These are phyloP conservation scores for Pochonia chlamydosporia DNA, from an alignment of 2,329 filamentous ascomycete species.

Conservation along the genomic window DNA sequence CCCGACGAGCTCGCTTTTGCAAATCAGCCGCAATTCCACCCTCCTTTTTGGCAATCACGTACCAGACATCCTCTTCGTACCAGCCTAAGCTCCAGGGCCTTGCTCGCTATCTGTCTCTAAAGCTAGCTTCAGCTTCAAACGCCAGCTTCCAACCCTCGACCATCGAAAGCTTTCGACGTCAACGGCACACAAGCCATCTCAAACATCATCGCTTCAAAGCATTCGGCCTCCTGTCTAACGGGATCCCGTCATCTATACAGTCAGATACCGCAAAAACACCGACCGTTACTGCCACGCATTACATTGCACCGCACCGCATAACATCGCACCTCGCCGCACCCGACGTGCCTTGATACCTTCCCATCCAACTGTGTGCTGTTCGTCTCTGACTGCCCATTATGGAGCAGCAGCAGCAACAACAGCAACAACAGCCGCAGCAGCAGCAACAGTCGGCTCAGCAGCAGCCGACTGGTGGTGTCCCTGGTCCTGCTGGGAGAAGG, in stretches of 20 bases:
- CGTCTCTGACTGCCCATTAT: conserved; percentile 49
- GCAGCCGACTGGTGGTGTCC: conserved; percentile 50
- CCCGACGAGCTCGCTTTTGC: conserved; percentile 21
- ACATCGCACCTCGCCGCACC: too few species aligned
- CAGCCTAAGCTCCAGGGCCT: conserved; percentile 10
- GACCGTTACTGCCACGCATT: background rate
- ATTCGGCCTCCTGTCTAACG: background rate
- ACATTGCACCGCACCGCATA: conserved; percentile 12
- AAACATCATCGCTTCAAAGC: background rate
- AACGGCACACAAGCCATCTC: background rate
- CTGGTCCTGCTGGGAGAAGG: conserved; percentile 77
- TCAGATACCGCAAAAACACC: background rate
- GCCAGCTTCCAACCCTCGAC: conserved; percentile 4
- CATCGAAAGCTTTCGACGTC: background rate
- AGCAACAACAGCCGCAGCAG: conserved; percentile 47
- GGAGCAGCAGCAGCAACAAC: conserved; percentile 48
- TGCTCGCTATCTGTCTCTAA: conserved; percentile 14
- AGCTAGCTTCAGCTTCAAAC: conserved; percentile 10
- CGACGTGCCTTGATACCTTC: conserved; percentile 31
- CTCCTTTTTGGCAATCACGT: conserved; percentile 32
- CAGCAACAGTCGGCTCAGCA: conserved; percentile 39
- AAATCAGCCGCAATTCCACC: conserved; percentile 22
- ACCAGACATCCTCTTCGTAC: conserved; percentile 10
- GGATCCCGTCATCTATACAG: too few species aligned
- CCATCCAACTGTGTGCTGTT: conserved; percentile 16